Conservation (phyloP, 73 alveolate species). For the Durusdinium trenchii region DNA sequence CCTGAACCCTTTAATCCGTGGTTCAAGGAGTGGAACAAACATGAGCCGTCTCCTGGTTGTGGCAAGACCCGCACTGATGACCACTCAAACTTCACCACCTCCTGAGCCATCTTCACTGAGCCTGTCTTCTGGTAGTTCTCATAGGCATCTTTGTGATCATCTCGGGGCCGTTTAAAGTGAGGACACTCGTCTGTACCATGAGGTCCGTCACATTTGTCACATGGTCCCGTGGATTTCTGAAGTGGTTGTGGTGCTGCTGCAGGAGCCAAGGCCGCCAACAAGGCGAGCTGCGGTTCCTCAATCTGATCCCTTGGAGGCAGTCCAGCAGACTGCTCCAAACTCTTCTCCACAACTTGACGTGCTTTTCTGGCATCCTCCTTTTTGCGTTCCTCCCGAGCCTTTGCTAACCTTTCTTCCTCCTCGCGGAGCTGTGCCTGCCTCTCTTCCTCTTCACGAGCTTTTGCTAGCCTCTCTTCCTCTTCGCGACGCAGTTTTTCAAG, state of each 20-base stretch:
- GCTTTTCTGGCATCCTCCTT: not conserved
- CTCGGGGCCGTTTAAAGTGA: constrained; percentile 80
- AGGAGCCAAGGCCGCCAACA: constrained; percentile 80
- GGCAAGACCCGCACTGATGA: constrained; percentile 51
- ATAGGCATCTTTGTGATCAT: constrained; percentile 76
- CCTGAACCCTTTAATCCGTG: constrained; percentile 56
- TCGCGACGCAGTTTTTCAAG: not conserved
- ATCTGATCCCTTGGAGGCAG: constrained; percentile 58
- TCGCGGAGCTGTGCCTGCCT: not conserved
- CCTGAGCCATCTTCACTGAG: not conserved
- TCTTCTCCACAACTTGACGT: not conserved
- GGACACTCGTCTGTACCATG: constrained; percentile 89
- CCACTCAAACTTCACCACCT: constrained; percentile 3
- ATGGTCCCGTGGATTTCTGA: constrained; percentile 49
- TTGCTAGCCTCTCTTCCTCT: constrained; percentile 35
- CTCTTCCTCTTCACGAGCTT: not conserved
- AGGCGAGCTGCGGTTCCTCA: constrained; percentile 70
- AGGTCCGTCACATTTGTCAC: constrained; percentile 92
- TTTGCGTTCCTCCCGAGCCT: not conserved
- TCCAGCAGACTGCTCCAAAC: constrained; percentile 74
- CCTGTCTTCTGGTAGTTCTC: constrained; percentile 62
- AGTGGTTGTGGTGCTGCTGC: not conserved
- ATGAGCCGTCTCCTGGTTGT: constrained; percentile 94
- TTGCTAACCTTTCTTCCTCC: constrained; percentile 31
- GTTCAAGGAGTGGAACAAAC: constrained; percentile 72